Conservation (phyloP, 306 rosid species). For the Erythrophleum fordii region DNA sequence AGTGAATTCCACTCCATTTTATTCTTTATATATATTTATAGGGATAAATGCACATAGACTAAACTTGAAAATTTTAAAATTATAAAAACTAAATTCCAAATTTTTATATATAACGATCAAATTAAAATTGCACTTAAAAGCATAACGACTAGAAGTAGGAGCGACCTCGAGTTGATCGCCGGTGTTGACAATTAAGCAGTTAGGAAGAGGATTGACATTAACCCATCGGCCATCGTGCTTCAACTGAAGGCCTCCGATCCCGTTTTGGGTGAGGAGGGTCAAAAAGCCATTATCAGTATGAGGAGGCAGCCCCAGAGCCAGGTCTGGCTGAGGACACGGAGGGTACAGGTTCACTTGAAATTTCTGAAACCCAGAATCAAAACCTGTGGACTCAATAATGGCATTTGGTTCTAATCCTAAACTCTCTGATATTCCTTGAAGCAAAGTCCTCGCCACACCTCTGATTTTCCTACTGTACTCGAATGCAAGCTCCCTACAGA, state of each 20-base stretch:
- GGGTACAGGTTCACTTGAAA: conserved; percentile 59
- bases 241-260: conserved; percentile 64
- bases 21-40: no score
- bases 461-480: conserved; percentile 40
- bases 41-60: no score
- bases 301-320: conserved; percentile 62
- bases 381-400: conserved; percentile 37
- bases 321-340: conserved; percentile 69
- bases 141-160: no score
- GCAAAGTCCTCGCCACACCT: conserved; percentile 30
- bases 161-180: conserved; percentile 72
- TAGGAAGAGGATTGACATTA: conserved; percentile 51
- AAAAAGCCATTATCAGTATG: conserved; percentile 62
- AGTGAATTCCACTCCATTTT: no score
- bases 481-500: conserved; percentile 46
- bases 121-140: not conserved
- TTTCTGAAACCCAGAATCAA: conserved; percentile 46
- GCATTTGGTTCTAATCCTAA: conserved; percentile 50
- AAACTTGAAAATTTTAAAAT: no score
- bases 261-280: conserved; percentile 57
- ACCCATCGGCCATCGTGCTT: conserved; percentile 60
- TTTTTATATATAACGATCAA: no score
- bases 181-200: conserved; percentile 50
- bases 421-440: conserved; percentile 59
- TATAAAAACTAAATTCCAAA: no score